phyloP scores from a whole-genome alignment of 352 stramenopile genomes.

The Phytophthora tubulina region DNA sequence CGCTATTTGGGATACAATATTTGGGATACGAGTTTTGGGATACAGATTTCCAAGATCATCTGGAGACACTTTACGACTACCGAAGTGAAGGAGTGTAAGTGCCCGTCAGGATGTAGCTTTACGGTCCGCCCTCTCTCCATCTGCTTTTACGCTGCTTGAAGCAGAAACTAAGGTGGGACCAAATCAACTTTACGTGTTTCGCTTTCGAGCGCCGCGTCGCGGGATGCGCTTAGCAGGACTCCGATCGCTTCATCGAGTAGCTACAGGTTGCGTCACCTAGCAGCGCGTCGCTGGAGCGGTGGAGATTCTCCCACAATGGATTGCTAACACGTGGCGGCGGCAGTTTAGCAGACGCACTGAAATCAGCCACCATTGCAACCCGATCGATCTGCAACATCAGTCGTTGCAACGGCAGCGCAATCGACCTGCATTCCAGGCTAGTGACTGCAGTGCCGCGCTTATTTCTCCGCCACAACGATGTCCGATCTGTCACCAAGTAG shows the following conservation, averaged over 20 bases:
- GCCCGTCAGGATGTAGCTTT: neutral
- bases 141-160: conserved; percentile 2
- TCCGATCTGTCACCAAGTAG: conserved; percentile 1
- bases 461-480: conserved; percentile 3
- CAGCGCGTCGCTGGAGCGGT: neutral
- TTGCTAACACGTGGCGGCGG: no score
- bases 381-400: no score
- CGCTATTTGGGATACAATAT: neutral
- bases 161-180: conserved; percentile 12
- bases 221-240: no score
- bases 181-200: neutral
- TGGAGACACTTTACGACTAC: conserved; percentile 13
- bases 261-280: neutral
- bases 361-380: no score
- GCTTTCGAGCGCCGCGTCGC: neutral
- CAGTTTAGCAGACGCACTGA: no score
- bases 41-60: neutral
- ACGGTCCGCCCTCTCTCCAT: conserved; percentile 9
- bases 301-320: no score
- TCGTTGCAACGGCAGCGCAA: neutral
- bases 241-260: neutral
- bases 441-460: neutral
- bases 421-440: neutral
- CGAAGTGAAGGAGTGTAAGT: conserved; percentile 1
- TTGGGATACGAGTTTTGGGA: neutral